Evolutionary conservation across 768 basidiomycete genomes (phyloP).

Genomic region (Kwoniella mangroviensis): DNA sequence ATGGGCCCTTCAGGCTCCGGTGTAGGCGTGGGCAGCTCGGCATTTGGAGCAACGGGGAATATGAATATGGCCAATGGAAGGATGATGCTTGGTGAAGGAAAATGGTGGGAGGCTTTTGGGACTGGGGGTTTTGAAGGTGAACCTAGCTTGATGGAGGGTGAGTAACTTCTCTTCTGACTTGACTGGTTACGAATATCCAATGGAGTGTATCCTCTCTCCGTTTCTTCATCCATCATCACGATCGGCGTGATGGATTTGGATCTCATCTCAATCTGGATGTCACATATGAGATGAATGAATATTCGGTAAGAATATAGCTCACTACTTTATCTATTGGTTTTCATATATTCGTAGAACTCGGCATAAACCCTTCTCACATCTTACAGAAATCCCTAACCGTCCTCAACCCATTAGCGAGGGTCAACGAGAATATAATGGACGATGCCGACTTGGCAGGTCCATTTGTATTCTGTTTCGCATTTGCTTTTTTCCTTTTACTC

Average conservation of each 20-base stretch:
- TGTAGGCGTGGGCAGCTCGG: conserved; percentile 59
- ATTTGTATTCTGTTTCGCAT: conserved; percentile 90
- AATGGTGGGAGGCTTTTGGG: conserved; percentile 96
- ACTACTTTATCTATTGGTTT: neutral
- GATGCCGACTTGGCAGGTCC: conserved; percentile 98
- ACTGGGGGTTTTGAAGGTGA: conserved; percentile 95
- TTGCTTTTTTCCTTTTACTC: conserved; percentile 87
- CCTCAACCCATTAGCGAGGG: conserved; percentile 81
- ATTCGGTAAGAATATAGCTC: neutral
- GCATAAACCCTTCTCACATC: conserved; percentile 97
- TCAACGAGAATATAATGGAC: conserved; percentile 96
- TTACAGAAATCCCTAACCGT: conserved; percentile 91
- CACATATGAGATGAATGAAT: too few relatives aligned
- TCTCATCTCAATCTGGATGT: too few relatives aligned
- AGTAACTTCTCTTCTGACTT: conserved; percentile 34
- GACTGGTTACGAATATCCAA: too few relatives aligned
- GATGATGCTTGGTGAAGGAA: conserved; percentile 72
- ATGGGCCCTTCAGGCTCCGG: conserved; percentile 25
- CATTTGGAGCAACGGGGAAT: conserved; percentile 61
- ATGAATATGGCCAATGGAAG: conserved; percentile 55
- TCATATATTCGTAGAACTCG: conserved; percentile 70
- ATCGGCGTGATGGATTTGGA: too few relatives aligned
- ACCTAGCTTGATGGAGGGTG: conserved; percentile 91
- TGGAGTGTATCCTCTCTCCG: too few relatives aligned
- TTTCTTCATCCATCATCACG: too few relatives aligned